Percentiles rank a stretch among this genome's conserved stretches.
Evolutionary conservation across 768 basidiomycete species (phyloP).

Genomic region (Candolleomyces efflorescens): DNA sequence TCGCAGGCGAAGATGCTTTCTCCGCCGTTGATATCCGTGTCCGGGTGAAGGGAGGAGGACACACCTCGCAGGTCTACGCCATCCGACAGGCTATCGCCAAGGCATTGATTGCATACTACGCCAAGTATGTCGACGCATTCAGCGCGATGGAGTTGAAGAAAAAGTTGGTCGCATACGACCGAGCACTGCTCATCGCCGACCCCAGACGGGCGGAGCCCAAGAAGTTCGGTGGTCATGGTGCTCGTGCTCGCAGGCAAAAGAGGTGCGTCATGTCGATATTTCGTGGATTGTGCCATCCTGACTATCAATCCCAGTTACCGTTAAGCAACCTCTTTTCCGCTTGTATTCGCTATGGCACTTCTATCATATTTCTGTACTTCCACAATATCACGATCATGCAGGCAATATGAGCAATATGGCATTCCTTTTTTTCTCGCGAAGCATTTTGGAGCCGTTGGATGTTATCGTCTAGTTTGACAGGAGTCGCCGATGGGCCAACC

Average conservation of each 20-base stretch:
- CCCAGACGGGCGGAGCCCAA: conserved; percentile 98
- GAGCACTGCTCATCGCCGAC: conserved; percentile 85
- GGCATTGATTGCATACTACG: conserved; percentile 96
- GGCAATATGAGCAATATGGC: conserved; percentile 13
- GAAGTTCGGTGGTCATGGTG: conserved; percentile 98
- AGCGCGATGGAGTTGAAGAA: conserved; percentile 98
- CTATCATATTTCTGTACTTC: conserved; percentile 35
- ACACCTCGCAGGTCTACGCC: conserved; percentile 98
- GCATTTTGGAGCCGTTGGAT: too few relatives aligned
- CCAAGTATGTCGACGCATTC: conserved; percentile 97
- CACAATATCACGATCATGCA: conserved; percentile 25
- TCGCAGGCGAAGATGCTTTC: conserved; percentile 88
- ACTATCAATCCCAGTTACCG: conserved; percentile 60
- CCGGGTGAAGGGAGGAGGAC: conserved; percentile 98
- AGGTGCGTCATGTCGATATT: conserved; percentile 49
- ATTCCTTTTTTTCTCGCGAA: too few relatives aligned
- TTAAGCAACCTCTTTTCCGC: conserved; percentile 41
- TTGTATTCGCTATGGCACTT: conserved; percentile 42
- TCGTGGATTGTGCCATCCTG: conserved; percentile 5
- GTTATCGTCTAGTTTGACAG: too few relatives aligned
- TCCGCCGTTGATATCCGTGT: conserved; percentile 90
- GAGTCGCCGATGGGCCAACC: not conserved
- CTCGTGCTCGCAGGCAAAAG: conserved; percentile 97
- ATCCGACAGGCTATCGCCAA: conserved; percentile 99
- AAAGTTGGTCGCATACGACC: conserved; percentile 94